These are phyloP conservation scores for Dichomitus squalens DNA, from an alignment of 1,284 basidiomycete species.

Conservation along the genomic window DNA sequence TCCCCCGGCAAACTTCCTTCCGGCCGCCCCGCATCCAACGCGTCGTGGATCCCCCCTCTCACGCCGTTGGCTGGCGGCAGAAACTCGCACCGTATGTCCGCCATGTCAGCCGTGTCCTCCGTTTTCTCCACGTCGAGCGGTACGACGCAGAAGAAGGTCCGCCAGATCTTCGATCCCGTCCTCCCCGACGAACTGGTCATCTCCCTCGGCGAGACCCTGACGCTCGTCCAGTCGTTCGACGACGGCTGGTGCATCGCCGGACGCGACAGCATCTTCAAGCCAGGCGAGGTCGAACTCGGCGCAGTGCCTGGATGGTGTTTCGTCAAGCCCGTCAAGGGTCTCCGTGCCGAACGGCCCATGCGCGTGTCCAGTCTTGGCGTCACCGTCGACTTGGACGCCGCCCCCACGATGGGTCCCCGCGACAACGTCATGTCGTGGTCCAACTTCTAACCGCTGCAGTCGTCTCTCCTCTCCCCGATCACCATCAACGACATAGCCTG, in stretches of 20 bases:
- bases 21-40: constrained; percentile 26
- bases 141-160: constrained; percentile 52
- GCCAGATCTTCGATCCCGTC: constrained; percentile 64
- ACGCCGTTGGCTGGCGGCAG: constrained; percentile 38
- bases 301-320: constrained; percentile 76
- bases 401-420: constrained; percentile 39
- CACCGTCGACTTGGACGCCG: constrained; percentile 51
- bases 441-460: constrained; percentile 47
- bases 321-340: constrained; percentile 58
- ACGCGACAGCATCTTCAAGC: constrained; percentile 49
- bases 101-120: constrained; percentile 38
- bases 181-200: constrained; percentile 71
- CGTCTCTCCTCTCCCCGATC: neutral
- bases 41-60: constrained; percentile 31
- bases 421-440: constrained; percentile 67
- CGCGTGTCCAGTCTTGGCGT: constrained; percentile 63
- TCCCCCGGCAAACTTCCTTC: constrained; percentile 7
- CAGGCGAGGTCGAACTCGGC: constrained; percentile 58
- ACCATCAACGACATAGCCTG: neutral
- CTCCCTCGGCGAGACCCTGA: constrained; percentile 56
- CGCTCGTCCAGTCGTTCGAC: constrained; percentile 60
- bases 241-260: constrained; percentile 79
- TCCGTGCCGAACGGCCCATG: constrained; percentile 61
- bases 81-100: constrained; percentile 32
- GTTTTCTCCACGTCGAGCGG: constrained; percentile 34